Evolutionary conservation across 805 yeast species (phyloP).

Genomic region (Candida loeiensis): DNA sequence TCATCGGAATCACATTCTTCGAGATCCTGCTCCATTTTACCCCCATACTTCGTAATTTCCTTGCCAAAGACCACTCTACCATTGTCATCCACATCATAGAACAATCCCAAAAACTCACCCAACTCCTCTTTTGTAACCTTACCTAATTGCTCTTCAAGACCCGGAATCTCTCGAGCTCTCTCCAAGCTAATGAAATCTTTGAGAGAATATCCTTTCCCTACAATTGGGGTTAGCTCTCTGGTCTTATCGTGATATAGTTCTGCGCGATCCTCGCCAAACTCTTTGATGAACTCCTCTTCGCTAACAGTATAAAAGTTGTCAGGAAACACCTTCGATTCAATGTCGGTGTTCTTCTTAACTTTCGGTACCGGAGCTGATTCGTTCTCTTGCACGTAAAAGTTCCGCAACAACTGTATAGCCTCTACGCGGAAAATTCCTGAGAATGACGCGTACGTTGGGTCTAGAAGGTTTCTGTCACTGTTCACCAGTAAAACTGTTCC

Average conservation of each 20-base stretch:
- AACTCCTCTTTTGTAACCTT: constrained; percentile 16
- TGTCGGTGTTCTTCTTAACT: constrained; percentile 62
- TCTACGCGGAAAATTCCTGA: constrained; percentile 83
- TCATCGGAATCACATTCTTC: too few species aligned
- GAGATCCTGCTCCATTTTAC: neutral
- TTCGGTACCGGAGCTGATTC: constrained; percentile 80
- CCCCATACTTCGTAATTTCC: constrained; percentile 15
- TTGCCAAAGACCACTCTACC: constrained; percentile 22
- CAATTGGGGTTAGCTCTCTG: constrained; percentile 26
- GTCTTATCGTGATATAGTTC: constrained; percentile 10
- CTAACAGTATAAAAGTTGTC: constrained; percentile 50
- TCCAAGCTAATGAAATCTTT: constrained; percentile 9
- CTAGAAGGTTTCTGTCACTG: constrained; percentile 16
- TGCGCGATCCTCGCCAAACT: constrained; percentile 44
- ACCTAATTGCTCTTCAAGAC: constrained; percentile 15
- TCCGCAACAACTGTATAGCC: constrained; percentile 75
- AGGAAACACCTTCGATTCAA: constrained; percentile 58
- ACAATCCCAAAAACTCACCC: constrained; percentile 20
- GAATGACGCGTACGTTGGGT: constrained; percentile 46
- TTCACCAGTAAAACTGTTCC: constrained; percentile 72
- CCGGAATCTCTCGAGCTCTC: constrained; percentile 10
- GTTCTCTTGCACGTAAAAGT: constrained; percentile 83
- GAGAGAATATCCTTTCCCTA: constrained; percentile 19
- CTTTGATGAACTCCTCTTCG: constrained; percentile 44
- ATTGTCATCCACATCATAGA: constrained; percentile 23